Conservation (phyloP, 768 basidiomycete species). For the Sporobolomyces roseus region DNA sequence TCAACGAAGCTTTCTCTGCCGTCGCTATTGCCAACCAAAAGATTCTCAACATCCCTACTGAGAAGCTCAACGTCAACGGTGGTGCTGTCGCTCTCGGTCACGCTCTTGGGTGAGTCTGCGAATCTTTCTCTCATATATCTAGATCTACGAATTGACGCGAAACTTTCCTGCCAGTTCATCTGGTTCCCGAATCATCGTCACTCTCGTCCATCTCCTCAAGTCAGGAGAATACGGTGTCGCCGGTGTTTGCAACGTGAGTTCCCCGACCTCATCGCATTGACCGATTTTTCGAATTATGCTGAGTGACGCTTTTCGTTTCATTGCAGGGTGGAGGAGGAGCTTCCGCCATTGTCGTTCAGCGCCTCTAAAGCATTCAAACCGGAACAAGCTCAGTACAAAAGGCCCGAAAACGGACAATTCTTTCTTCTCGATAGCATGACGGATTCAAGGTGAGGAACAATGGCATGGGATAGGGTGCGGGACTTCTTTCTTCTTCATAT, state of each 20-base stretch:
- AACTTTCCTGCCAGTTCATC: slow-evolving; percentile 74
- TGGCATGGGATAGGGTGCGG: too few species aligned
- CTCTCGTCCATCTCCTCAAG: slow-evolving; percentile 85
- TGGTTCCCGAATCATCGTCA: slow-evolving; percentile 88
- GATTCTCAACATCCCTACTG: slow-evolving; percentile 72
- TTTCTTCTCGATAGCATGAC: too few species aligned
- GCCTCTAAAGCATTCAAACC: too few species aligned
- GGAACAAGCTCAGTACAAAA: too few species aligned
- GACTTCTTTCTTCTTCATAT: too few species aligned
- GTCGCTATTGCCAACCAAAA: slow-evolving; percentile 89
- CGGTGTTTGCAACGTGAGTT: slow-evolving; percentile 86
- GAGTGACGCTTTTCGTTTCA: background rate
- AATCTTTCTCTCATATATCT: background rate
- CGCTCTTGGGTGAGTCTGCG: slow-evolving; percentile 31
- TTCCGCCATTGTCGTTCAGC: slow-evolving; percentile 84
- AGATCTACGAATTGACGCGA: background rate
- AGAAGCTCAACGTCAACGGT: slow-evolving; percentile 77
- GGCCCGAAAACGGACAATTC: too few species aligned
- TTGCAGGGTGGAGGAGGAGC: slow-evolving; percentile 75
- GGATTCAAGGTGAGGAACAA: too few species aligned
- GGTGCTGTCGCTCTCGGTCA: slow-evolving; percentile 72
- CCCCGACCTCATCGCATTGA: background rate
- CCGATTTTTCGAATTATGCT: slow-evolving; percentile 20
- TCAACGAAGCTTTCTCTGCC: slow-evolving; percentile 97
- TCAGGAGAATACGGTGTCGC: slow-evolving; percentile 90